Percentiles rank a stretch among this genome's conserved stretches.
phyloP scores from a whole-genome alignment of 257 asterid genomes.

The Mentha longifolia region DNA sequence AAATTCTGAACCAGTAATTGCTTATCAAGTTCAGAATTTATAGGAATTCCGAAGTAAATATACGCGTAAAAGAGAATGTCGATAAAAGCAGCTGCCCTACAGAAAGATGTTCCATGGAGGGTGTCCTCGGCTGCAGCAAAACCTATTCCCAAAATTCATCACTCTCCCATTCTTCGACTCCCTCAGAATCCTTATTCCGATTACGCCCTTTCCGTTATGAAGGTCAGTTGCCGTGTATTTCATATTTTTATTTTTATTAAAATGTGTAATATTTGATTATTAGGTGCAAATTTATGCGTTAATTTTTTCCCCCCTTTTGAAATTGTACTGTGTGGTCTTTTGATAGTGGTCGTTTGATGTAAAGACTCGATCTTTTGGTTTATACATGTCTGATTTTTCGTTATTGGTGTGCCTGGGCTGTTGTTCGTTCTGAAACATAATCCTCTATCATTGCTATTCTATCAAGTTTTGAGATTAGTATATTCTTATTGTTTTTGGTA shows the following conservation, averaged over 20 bases:
- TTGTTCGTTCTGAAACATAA: neutral
- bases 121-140: conserved; percentile 60
- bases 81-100: conserved; percentile 59
- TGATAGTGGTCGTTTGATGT: neutral
- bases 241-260: too few relatives aligned
- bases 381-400: too few relatives aligned
- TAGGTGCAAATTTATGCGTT: conserved; percentile 18
- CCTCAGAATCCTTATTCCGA: conserved; percentile 65
- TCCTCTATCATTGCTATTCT: too few relatives aligned
- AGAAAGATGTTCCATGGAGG: conserved; percentile 85
- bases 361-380: neutral
- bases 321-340: conserved; percentile 3
- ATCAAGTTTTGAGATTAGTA: neutral
- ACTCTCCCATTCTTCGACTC: conserved; percentile 79
- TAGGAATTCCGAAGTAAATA: neutral
- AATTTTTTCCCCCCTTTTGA: conserved; percentile 3
- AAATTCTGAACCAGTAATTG: conserved; percentile 3
- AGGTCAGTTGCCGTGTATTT: conserved; percentile 47
- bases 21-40: neutral
- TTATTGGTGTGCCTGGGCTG: conserved; percentile 1
- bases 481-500: neutral
- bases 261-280: neutral
- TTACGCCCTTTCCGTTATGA: conserved; percentile 75
- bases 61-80: conserved; percentile 46
- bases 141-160: conserved; percentile 86